Conservation (phyloP, 805 yeast species). For the Alloascoidea hylecoeti region DNA sequence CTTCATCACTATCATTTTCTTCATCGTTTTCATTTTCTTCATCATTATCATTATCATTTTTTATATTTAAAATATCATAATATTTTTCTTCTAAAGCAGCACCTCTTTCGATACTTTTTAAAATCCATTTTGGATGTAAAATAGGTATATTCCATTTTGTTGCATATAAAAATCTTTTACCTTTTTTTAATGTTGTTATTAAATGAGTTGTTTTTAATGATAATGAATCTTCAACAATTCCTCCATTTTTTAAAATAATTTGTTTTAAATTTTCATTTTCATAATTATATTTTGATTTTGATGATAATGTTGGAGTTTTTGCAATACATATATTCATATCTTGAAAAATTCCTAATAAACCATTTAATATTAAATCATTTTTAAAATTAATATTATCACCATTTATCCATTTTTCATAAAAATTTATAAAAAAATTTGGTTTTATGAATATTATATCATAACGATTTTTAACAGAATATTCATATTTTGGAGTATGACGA, state of each 20-base stretch:
- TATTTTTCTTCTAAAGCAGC: constrained; percentile 23
- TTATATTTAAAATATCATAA: constrained; percentile 15
- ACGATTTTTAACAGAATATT: constrained; percentile 25
- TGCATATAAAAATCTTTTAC: constrained; percentile 9
- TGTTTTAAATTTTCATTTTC: constrained; percentile 11
- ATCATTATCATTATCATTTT: constrained; percentile 13
- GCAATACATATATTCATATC: constrained; percentile 22
- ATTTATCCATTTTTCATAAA: constrained; percentile 36
- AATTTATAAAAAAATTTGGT: constrained; percentile 26
- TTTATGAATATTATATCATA: constrained; percentile 43
- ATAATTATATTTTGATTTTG: too few species aligned
- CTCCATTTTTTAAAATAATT: constrained; percentile 19
- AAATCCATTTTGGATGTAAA: constrained; percentile 30
- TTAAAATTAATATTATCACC: constrained; percentile 26
- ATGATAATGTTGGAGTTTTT: constrained; percentile 17
- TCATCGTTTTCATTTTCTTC: too few species aligned
- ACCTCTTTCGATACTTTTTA: constrained; percentile 23
- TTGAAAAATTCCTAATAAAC: constrained; percentile 14
- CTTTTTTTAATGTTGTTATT: constrained; percentile 14
- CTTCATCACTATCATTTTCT: too few species aligned
- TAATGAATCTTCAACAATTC: constrained; percentile 14
- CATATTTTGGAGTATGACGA: constrained; percentile 37
- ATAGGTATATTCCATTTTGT: constrained; percentile 13
- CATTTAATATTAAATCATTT: constrained; percentile 10
- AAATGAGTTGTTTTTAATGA: constrained; percentile 14